Conservation (phyloP, 2,329 filamentous ascomycete species). For the Phialophora macrospora region DNA sequence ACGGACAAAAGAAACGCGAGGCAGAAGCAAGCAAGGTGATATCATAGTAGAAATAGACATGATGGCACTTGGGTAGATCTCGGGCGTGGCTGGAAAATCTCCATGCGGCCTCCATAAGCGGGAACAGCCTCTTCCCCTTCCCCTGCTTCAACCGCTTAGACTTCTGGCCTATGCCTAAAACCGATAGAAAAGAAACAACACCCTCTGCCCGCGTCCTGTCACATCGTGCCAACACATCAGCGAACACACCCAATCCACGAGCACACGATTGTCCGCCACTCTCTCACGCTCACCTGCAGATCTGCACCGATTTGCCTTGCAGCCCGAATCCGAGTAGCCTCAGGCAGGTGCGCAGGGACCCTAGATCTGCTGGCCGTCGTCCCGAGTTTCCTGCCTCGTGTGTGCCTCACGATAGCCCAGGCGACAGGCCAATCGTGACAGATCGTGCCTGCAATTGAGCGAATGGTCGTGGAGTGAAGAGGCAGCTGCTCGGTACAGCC, state of each 20-base stretch:
- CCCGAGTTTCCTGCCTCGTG: slow-evolving; percentile 13
- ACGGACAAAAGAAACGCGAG: slow-evolving; percentile 34
- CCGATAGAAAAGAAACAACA: slow-evolving; percentile 29
- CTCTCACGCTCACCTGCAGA: slow-evolving; percentile 13
- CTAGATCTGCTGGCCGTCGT: slow-evolving; percentile 14
- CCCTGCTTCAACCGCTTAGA: slow-evolving; percentile 5
- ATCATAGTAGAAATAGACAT: slow-evolving; percentile 42
- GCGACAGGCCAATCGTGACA: slow-evolving; percentile 8
- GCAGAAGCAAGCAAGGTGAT: slow-evolving; percentile 53
- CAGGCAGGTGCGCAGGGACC: slow-evolving; percentile 26
- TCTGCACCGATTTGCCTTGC: slow-evolving; percentile 18
- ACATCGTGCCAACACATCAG: slow-evolving; percentile 32
- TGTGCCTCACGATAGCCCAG: slow-evolving; percentile 15
- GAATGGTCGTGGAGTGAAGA: slow-evolving; percentile 18
- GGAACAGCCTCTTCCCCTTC: slow-evolving; percentile 7
- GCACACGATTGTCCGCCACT: slow-evolving; percentile 3
- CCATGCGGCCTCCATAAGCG: slow-evolving; percentile 8
- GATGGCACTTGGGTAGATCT: slow-evolving; percentile 7
- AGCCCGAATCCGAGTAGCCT: slow-evolving; percentile 14
- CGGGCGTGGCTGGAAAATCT: slow-evolving; percentile 2
- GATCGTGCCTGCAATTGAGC: slow-evolving; percentile 17
- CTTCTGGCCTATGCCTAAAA: slow-evolving; percentile 30
- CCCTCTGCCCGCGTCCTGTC: slow-evolving; percentile 20
- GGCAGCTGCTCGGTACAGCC: slow-evolving; percentile 9
- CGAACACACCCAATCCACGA: slow-evolving; percentile 11